Evolutionary conservation across 164 flowering plant species (phyloP), one percentile per base, ranked within the genome.

Genomic region (Umbilicus rupestris): DNA sequence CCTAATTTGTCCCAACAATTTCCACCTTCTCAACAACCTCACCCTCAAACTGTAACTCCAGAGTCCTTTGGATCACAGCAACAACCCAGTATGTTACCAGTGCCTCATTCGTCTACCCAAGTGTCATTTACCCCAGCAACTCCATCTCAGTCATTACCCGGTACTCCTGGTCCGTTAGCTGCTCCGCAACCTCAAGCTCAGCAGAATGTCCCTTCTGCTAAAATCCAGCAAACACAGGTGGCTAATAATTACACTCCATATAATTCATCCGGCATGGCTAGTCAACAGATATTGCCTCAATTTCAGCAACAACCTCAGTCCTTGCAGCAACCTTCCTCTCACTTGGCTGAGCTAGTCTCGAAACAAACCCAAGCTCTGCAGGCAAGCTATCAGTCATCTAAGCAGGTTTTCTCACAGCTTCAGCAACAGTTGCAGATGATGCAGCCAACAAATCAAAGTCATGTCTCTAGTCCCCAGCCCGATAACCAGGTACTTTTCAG

Each of bases 401-500:
- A 87, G 73, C 99, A 89, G 70, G 89, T 90, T 30, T 85, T 91
- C 72, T 80, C 95, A 68, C 97, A 94, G 80, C 80, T 92, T 75
- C 99, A 94, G 67, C 99, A 94, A 69, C 96, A 91, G 65, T 62
- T 89, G 75, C 95, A 85, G 82, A 67, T 71, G 76, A 80, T 84
- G 84, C 89, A 87, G 63, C 91, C 96, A 45, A 69, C 93, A 60
- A 82, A 73, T 76, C 96, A 83, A 69, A 78, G 45, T 70, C 66
- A 69, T 63, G 30, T 72, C 2, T 69, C 79, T 35, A 75, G 47
- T 75, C 58, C 79, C 35, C 84, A 83, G 71, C 73, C 78, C 63
- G 50, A 70, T 65, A 84, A 80, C 77, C 84, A 78, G 97, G 99
- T 91, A 82, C 12, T 26, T 7, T 63, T 39, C 7, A 19, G 5